Evolutionary conservation across 129 eudicot genomes (phyloP).

Genomic region (Tanacetum coccineum): DNA sequence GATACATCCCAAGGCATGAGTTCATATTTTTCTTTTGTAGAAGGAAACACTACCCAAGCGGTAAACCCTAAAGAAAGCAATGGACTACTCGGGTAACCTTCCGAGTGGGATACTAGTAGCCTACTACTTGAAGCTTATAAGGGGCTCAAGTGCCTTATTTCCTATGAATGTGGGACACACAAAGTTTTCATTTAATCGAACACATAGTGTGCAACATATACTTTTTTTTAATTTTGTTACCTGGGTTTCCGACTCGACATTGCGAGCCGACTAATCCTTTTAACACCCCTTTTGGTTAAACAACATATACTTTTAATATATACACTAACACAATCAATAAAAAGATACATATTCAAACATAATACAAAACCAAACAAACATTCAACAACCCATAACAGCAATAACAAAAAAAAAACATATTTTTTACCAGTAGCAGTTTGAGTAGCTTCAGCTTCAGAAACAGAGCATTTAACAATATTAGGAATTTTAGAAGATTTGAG

Average conservation of each 20-base stretch:
- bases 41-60: no score
- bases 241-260: no score
- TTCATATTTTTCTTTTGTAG: neutral
- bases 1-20: neutral
- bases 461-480: slow-evolving; percentile 60
- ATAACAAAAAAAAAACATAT: neutral
- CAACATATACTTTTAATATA: neutral
- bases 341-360: neutral
- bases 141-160: neutral
- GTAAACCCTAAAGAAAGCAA: no score
- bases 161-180: neutral
- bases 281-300: no score
- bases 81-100: no score
- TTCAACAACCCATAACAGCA: no score
- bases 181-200: slow-evolving; percentile 10
- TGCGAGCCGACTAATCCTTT: no score
- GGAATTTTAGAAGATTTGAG: slow-evolving; percentile 31
- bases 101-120: no score
- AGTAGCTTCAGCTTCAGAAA: slow-evolving; percentile 55
- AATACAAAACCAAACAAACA: neutral
- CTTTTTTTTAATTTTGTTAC: no score
- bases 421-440: slow-evolving; percentile 45
- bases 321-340: neutral
- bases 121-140: no score
- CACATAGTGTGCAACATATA: no score